Evolutionary conservation across 116 monocot species (phyloP).

Genomic region (Cymodocea nodosa): DNA sequence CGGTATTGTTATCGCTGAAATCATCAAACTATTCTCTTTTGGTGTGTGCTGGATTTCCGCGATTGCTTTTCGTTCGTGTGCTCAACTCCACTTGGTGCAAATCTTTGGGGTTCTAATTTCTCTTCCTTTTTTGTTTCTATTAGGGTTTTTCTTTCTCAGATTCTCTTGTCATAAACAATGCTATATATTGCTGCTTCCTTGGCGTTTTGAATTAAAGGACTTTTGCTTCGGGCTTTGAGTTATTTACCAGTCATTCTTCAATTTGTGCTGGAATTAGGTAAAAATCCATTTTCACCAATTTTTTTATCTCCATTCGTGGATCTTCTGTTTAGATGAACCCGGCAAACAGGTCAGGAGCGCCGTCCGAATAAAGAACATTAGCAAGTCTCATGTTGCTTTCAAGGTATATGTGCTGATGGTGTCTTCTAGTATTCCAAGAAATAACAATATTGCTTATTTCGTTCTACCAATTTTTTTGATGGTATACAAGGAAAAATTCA

Average conservation of each 20-base stretch:
- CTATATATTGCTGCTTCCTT: too few relatives aligned
- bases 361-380: slow-evolving; percentile 74
- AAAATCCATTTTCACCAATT: not conserved
- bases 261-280: not conserved
- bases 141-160: too few relatives aligned
- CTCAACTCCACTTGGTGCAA: too few relatives aligned
- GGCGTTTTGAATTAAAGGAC: not conserved
- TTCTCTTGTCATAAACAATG: too few relatives aligned
- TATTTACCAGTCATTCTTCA: not conserved
- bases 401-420: slow-evolving; percentile 39
- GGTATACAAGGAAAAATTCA: too few relatives aligned
- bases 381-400: slow-evolving; percentile 91
- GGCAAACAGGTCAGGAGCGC: slow-evolving; percentile 91
- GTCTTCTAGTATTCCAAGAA: not conserved
- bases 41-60: too few relatives aligned
- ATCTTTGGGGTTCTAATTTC: too few relatives aligned
- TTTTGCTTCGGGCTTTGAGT: not conserved
- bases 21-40: too few relatives aligned
- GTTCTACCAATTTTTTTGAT: not conserved
- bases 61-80: too few relatives aligned
- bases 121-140: too few relatives aligned
- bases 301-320: not conserved
- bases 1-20: too few relatives aligned
- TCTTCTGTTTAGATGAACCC: slow-evolving; percentile 46
- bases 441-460: not conserved